Evolutionary conservation across 2,329 filamentous ascomycete species (phyloP).

Genomic region (Drechslerella coelobrocha): DNA sequence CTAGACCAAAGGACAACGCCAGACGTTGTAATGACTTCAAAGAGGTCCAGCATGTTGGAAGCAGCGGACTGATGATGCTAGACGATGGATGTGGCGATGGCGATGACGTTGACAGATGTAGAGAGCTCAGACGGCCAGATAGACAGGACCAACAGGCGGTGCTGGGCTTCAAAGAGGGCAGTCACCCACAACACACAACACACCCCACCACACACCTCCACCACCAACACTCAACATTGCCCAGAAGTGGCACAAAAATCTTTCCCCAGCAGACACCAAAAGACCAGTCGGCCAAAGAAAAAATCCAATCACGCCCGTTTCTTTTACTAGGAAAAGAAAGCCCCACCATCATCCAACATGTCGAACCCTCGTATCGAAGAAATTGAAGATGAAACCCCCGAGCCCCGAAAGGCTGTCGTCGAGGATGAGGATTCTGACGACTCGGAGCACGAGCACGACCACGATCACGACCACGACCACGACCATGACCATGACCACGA

Average conservation of each 20-base stretch:
- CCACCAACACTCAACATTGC: neutral
- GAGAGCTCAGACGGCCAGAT: neutral
- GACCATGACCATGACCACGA: conserved; percentile 58
- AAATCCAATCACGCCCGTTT: neutral
- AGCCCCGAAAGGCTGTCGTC: conserved; percentile 73
- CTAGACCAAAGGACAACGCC: conserved; percentile 97
- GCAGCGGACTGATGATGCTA: neutral
- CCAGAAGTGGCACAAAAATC: neutral
- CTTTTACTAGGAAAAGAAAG: neutral
- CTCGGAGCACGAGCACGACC: conserved; percentile 62
- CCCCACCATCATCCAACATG: conserved; percentile 69
- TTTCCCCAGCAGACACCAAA: neutral
- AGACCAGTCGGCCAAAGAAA: neutral
- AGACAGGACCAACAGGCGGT: neutral
- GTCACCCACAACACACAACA: conserved; percentile 1
- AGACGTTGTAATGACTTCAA: conserved; percentile 94
- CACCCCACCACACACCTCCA: neutral
- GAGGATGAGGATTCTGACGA: conserved; percentile 64
- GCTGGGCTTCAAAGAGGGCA: neutral
- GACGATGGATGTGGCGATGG: neutral
- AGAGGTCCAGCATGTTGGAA: conserved; percentile 73
- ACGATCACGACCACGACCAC: conserved; percentile 64
- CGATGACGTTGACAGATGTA: conserved; percentile 9
- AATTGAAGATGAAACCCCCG: conserved; percentile 84
- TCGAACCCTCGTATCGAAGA: conserved; percentile 98